These are phyloP conservation scores for Salix udensis DNA, from an alignment of 345 rosid genomes.

Conservation along the genomic window DNA sequence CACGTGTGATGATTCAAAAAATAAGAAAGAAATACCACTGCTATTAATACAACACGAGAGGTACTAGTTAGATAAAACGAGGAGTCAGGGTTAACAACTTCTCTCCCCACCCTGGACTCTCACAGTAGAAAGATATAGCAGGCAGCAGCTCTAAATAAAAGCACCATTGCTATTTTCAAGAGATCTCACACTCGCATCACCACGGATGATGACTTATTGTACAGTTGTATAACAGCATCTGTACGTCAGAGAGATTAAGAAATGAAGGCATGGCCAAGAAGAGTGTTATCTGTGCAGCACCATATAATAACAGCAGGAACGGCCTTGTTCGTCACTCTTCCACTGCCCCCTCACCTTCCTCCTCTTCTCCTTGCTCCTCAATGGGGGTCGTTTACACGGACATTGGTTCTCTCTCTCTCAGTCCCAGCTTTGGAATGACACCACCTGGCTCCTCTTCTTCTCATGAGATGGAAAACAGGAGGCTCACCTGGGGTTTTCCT, in stretches of 20 bases:
- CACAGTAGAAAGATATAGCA: background rate
- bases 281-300: slow-evolving; percentile 18
- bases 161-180: slow-evolving; percentile 7
- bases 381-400: slow-evolving; percentile 39
- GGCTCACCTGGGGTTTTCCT: slow-evolving; percentile 39
- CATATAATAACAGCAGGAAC: slow-evolving; percentile 11
- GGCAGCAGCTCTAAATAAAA: background rate
- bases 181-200: background rate
- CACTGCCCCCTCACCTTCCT: slow-evolving; percentile 10
- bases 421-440: slow-evolving; percentile 19
- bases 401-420: slow-evolving; percentile 48
- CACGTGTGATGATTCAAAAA: slow-evolving; percentile 18
- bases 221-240: slow-evolving; percentile 47
- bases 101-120: background rate
- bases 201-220: slow-evolving; percentile 33
- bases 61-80: background rate
- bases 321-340: slow-evolving; percentile 6
- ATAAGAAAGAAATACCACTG: too few species aligned
- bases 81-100: slow-evolving; percentile 5
- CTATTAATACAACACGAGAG: background rate
- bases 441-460: slow-evolving; percentile 19
- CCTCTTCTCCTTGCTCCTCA: slow-evolving; percentile 3
- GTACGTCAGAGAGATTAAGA: slow-evolving; percentile 26
- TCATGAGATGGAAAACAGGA: slow-evolving; percentile 24
- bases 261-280: slow-evolving; percentile 33